Base-by-base conservation (phyloP, 805 yeast species). In the Lachancea quebecensis region DNA sequence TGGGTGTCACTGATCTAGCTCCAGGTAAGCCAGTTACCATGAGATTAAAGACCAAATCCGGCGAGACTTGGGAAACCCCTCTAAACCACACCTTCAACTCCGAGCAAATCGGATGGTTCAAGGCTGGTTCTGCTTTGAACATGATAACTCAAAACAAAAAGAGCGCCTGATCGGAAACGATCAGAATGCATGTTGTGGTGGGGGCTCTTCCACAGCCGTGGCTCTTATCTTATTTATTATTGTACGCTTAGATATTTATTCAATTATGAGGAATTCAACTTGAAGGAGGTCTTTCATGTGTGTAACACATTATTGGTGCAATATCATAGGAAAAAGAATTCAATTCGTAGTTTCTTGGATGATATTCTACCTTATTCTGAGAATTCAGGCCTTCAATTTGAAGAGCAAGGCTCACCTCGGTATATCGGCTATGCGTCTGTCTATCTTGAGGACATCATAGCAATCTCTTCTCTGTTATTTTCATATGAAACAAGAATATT, bases 51-150 rank as follows among this genome's bases (percentile, higher is more conserved):
- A 79, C 82, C 57, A 69, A 73, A 69, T 73, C 84, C 51, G 96
- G 96, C 64, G 70, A 66, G 47, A 72, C 89, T 52, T 93, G 96
- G 96, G 83, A 82, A 62, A 77, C 91, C 66, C 83, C 79, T 74
- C 85, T 93, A 70, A 79, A 95, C 47, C 99, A 93, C 79, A 93
- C 99, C 55, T 93, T 86, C 80, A 93, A 93, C 79, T 51, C 68
- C 53, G 97, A 93, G 78, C 99, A 91, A 79, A 85, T 91, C 67
- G 97, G 87, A 69, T 91, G 98, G 98, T 91, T 91, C 85, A 91
- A 87, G 80, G 81, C 84, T 64, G 99, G 99, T 77, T 89, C 97
- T 60, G 99, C 99, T 70, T 83, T 93, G 75, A 93, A 93, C 87
- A 87, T 84, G 79, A 87, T 89, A 89, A 85, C 89, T 52, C 30